Percentiles rank a stretch among this genome's conserved stretches.
phyloP scores from a whole-genome alignment of 352 stramenopile species.

The Thalassiosira delicatula region DNA sequence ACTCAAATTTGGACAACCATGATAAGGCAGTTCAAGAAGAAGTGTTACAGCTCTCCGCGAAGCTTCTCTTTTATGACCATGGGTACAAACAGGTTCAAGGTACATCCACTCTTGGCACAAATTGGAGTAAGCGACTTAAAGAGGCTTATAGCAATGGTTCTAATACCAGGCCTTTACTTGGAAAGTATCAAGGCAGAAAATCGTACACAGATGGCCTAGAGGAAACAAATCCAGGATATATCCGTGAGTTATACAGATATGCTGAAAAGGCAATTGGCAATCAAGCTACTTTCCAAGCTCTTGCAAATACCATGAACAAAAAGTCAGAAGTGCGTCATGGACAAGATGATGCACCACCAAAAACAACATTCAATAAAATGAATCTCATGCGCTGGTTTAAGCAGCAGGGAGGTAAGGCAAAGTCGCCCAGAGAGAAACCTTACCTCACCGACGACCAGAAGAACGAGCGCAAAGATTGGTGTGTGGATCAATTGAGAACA shows the following conservation, averaged over 20 bases:
- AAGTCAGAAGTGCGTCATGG: not conserved
- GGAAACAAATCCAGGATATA: not conserved
- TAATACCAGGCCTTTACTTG: not conserved
- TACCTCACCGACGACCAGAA: not conserved
- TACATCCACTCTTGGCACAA: constrained; percentile 16
- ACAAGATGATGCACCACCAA: not conserved
- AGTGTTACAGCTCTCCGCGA: not conserved
- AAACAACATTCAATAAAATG: not conserved
- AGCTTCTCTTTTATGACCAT: constrained; percentile 27
- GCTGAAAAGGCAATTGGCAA: not conserved
- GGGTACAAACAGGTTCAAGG: constrained; percentile 8
- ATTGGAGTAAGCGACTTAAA: not conserved
- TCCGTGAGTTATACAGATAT: not conserved
- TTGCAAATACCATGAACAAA: not conserved
- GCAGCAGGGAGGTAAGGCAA: not conserved
- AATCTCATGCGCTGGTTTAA: not conserved
- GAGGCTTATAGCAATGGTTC: constrained; percentile 1
- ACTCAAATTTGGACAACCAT: not conserved
- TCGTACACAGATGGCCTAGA: not conserved
- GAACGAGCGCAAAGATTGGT: not conserved
- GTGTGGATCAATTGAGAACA: not conserved
- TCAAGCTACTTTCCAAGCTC: not conserved
- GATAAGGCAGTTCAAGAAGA: not conserved
- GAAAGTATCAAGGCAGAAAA: not conserved
- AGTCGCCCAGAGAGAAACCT: not conserved